Conservation (phyloP, 805 yeast genomes). For the Teunomyces stri region DNA sequence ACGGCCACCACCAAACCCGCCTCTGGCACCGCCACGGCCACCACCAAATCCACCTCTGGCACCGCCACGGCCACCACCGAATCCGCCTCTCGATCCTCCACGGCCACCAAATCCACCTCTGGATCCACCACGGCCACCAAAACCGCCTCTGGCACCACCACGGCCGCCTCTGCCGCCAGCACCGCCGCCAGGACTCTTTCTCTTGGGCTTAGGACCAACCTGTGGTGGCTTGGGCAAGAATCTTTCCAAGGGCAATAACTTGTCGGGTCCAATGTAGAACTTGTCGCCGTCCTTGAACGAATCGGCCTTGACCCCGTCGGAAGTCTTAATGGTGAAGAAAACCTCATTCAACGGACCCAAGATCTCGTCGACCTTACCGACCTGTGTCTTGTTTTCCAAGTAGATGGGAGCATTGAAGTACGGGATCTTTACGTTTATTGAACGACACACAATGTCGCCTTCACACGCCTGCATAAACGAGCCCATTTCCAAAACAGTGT, state of each 20-base stretch:
- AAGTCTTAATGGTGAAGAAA: slow-evolving; percentile 93
- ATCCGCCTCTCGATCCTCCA: slow-evolving; percentile 39
- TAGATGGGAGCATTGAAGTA: slow-evolving; percentile 98
- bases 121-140: slow-evolving; percentile 30
- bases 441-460: slow-evolving; percentile 95
- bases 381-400: slow-evolving; percentile 91
- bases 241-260: slow-evolving; percentile 91
- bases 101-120: slow-evolving; percentile 44
- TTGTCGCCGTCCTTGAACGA: slow-evolving; percentile 96
- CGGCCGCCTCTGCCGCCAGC: slow-evolving; percentile 45
- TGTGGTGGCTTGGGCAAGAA: slow-evolving; percentile 95
- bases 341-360: slow-evolving; percentile 97
- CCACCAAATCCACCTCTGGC: neutral
- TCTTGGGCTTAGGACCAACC: slow-evolving; percentile 77
- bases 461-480: slow-evolving; percentile 88
- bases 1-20: neutral
- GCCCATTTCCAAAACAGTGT: slow-evolving; percentile 92
- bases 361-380: slow-evolving; percentile 98
- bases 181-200: slow-evolving; percentile 60
- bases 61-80: slow-evolving; percentile 1
- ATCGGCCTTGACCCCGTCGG: slow-evolving; percentile 92
- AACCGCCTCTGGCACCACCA: slow-evolving; percentile 27
- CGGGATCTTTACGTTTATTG: slow-evolving; percentile 91
- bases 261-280: slow-evolving; percentile 93
- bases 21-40: slow-evolving; percentile 2